Conservation (phyloP, 2,329 filamentous ascomycete species). For the Pseudopyricularia cyperi region DNA sequence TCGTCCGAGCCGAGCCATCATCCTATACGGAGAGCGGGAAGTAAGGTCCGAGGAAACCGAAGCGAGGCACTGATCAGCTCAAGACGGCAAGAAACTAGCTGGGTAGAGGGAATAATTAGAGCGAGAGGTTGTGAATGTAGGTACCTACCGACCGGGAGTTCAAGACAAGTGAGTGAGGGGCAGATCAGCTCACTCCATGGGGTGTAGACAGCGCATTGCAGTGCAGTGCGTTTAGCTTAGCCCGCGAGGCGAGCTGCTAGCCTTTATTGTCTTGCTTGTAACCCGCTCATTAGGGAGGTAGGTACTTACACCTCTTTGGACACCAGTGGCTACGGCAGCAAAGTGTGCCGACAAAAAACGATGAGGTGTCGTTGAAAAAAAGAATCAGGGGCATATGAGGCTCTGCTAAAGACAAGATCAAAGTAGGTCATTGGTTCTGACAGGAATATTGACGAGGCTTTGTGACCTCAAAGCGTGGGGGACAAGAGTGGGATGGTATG, state of each 20-base stretch:
- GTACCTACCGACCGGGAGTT: too few species aligned
- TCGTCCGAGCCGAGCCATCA: too few species aligned
- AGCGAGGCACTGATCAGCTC: not conserved
- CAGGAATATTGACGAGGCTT: not conserved
- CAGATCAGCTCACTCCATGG: not conserved
- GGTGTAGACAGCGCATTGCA: too few species aligned
- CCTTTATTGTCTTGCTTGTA: too few species aligned
- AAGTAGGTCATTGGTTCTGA: not conserved
- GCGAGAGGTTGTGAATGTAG: too few species aligned
- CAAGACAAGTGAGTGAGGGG: not conserved
- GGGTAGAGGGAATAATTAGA: too few species aligned
- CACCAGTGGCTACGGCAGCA: not conserved
- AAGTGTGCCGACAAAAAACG: slow-evolving; percentile 10
- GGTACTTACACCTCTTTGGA: too few species aligned
- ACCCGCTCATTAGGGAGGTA: too few species aligned
- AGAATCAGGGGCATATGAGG: slow-evolving; percentile 1
- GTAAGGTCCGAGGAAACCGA: not conserved
- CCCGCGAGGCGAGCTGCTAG: too few species aligned
- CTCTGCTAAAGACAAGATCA: not conserved
- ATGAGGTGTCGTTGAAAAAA: slow-evolving; percentile 3
- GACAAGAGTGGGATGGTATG: slow-evolving; percentile 4
- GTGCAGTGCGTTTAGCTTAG: too few species aligned
- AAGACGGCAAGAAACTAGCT: too few species aligned
- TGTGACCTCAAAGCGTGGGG: slow-evolving; percentile 4
- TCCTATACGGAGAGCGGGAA: not conserved